phyloP scores from a whole-genome alignment of 495 filamentous ascomycete genomes.

The Chaetomidium leptoderma region DNA sequence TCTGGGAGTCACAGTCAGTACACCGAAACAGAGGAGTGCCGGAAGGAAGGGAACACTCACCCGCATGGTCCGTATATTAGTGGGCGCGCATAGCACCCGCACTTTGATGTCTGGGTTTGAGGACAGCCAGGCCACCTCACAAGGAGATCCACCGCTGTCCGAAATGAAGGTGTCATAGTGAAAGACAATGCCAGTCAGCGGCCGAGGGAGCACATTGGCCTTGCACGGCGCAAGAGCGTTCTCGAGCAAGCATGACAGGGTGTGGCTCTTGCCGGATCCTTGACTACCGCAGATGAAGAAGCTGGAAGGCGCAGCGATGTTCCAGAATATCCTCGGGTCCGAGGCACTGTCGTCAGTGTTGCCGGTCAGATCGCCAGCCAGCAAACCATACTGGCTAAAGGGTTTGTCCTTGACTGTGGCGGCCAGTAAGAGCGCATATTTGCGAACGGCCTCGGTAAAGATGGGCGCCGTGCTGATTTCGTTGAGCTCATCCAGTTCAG shows the following conservation, averaged over 20 bases:
- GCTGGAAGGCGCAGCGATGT: slow-evolving; percentile 62
- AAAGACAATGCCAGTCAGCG: slow-evolving; percentile 63
- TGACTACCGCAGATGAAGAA: slow-evolving; percentile 75
- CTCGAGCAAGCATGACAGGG: slow-evolving; percentile 65
- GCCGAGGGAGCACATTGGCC: slow-evolving; percentile 40
- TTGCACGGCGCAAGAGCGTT: slow-evolving; percentile 49
- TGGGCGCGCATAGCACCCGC: slow-evolving; percentile 60
- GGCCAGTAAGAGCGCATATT: slow-evolving; percentile 22
- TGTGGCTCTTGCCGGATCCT: slow-evolving; percentile 74
- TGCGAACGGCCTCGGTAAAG: slow-evolving; percentile 37
- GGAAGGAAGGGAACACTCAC: slow-evolving; percentile 17
- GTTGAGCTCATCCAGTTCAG: slow-evolving; percentile 27
- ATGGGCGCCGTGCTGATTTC: slow-evolving; percentile 37
- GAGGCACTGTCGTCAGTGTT: slow-evolving; percentile 10
- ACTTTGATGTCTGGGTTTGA: slow-evolving; percentile 52
- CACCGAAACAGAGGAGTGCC: no score
- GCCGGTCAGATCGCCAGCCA: slow-evolving; percentile 32
- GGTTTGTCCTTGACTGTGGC: not conserved
- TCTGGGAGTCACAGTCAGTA: slow-evolving; percentile 7
- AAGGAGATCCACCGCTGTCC: slow-evolving; percentile 50
- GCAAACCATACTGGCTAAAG: slow-evolving; percentile 42
- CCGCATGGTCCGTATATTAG: slow-evolving; percentile 50
- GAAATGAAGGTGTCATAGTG: slow-evolving; percentile 63
- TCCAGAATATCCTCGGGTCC: slow-evolving; percentile 59
- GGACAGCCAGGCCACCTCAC: slow-evolving; percentile 65